These are phyloP conservation scores for Cladosporium sp. DNA, from an alignment of 2,329 filamentous ascomycete genomes.

Conservation along the genomic window DNA sequence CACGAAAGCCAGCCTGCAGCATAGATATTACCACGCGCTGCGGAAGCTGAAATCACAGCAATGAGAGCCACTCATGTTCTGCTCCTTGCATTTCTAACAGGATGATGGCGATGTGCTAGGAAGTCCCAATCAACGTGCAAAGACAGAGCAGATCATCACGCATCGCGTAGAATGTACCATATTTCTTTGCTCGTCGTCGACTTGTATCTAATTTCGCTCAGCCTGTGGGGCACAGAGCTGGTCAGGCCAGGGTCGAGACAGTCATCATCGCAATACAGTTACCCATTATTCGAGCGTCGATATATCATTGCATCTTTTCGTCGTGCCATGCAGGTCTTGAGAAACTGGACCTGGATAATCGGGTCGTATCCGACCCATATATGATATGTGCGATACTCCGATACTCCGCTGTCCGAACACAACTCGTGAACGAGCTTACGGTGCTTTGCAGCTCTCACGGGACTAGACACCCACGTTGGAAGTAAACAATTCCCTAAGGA, in stretches of 20 bases:
- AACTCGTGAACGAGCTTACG: neutral
- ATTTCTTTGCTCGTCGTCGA: neutral
- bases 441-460: too few species aligned
- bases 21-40: neutral
- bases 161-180: neutral
- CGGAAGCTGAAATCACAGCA: neutral
- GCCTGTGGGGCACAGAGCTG: neutral
- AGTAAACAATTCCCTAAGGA: neutral
- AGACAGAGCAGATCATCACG: neutral
- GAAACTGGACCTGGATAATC: too few species aligned
- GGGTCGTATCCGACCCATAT: neutral
- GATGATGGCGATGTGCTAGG: neutral
- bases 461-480: too few species aligned
- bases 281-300: neutral
- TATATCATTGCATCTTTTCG: neutral
- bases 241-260: neutral
- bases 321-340: neutral
- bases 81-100: neutral
- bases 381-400: neutral
- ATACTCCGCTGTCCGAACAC: neutral
- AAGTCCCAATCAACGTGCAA: neutral
- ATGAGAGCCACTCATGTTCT: neutral
- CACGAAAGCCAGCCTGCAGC: neutral
- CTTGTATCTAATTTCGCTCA: neutral
- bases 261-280: neutral